Conservation (phyloP, 2,329 filamentous ascomycete genomes). For the Zopfia rhizophila region DNA sequence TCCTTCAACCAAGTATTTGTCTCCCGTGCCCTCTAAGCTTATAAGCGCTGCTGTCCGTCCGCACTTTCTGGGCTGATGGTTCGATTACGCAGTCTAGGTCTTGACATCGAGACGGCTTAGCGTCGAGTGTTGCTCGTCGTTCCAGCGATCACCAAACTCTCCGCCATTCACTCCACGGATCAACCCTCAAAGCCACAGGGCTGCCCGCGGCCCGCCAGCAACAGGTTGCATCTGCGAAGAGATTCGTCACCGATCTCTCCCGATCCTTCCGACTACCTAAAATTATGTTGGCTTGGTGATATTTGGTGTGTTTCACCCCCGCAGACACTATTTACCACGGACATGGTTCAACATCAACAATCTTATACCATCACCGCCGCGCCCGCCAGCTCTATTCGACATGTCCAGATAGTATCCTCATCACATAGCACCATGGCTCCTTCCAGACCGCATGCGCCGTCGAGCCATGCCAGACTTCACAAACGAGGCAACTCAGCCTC, state of each 20-base stretch:
- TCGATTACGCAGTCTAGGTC: conserved; percentile 1
- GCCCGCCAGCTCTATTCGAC: not conserved
- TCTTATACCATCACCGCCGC: not conserved
- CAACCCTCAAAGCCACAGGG: not conserved
- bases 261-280: conserved; percentile 20
- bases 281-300: conserved; percentile 38
- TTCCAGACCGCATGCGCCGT: conserved; percentile 31
- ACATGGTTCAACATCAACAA: too few species aligned
- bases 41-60: conserved; percentile 5
- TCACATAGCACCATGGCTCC: conserved; percentile 30
- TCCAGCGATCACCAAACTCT: not conserved
- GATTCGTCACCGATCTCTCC: conserved; percentile 20
- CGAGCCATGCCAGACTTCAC: conserved; percentile 52
- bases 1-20: conserved; percentile 2
- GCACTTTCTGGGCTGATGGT: conserved; percentile 5
- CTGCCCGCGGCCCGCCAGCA: not conserved
- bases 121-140: not conserved
- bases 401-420: not conserved
- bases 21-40: conserved; percentile 2
- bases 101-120: not conserved
- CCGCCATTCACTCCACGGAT: conserved; percentile 1
- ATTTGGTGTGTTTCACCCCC: conserved; percentile 25
- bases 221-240: conserved; percentile 10
- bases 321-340: conserved; percentile 20
- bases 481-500: conserved; percentile 53